Evolutionary conservation across 352 stramenopile species (phyloP), one percentile per base, ranked within the genome.

Genomic region (Lagenidium sp.): DNA sequence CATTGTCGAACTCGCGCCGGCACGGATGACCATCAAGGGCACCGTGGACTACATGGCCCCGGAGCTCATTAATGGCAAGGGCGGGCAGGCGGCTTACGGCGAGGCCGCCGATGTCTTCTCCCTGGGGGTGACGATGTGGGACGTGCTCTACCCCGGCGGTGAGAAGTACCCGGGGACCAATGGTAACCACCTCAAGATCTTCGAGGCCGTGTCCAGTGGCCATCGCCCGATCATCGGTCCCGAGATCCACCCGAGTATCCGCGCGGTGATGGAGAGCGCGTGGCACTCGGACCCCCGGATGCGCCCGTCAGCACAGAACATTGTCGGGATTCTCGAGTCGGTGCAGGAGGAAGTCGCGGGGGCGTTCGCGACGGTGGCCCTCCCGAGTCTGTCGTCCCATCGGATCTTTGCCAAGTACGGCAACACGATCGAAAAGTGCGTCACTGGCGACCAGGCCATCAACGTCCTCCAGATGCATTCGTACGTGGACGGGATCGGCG

Each of bases 71-170:
- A 53, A 68, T 18, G 65, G 59, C 11, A 60, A 65, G 13, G 42
- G 29, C 7, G 49, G 55, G 4, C 13, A 55, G 15, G 38, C 47
- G 4, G 47, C 43, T 2, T 77, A 81, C 36, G 55, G 51, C 6
- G 68, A 82, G 34, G 62, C 63, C 4, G 54, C 61, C 3, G 68
- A 84, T 46, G 53, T 84, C 2, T 83, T 78, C 55, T 67, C 68
- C 29, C 59, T 84, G 26, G 70, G 46, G 5, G 49, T 83, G 20
- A 81, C 73, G 7, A 68, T 83, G 45, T 86, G 74, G 70, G 65
- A 82, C 46, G 78, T 83, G 23, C 44, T 82, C 11, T 48, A 80
- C 23, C 65, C 65, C 2, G 43, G 41, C 1, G 20, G 19, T 2
- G 57, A 76, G 2, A 76, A 67, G 37, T 81, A 55, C 30, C 63